Conservation (phyloP, 2,329 filamentous ascomycete species). For the Beauveria brongniartii region DNA sequence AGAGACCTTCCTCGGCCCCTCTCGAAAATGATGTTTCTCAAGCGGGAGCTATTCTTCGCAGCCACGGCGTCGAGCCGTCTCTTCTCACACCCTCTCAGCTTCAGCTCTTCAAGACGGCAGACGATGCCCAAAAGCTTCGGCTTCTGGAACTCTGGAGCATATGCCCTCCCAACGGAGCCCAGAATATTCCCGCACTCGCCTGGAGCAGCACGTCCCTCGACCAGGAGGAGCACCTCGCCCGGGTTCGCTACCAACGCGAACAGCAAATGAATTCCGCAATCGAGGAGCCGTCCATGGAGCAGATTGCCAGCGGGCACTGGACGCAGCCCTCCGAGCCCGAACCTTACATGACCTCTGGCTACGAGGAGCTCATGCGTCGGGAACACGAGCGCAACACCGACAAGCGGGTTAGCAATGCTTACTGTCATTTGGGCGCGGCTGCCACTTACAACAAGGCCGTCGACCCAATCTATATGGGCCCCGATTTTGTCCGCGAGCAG, state of each 20-base stretch:
- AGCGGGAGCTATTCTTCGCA: constrained; percentile 50
- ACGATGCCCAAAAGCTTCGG: constrained; percentile 61
- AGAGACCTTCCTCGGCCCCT: constrained; percentile 43
- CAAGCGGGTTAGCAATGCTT: constrained; percentile 31
- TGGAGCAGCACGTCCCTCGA: constrained; percentile 46
- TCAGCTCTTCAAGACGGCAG: constrained; percentile 69
- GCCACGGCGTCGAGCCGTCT: constrained; percentile 61
- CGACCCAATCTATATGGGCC: constrained; percentile 59
- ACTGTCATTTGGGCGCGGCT: constrained; percentile 35
- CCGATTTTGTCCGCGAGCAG: constrained; percentile 39
- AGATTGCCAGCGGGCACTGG: constrained; percentile 48
- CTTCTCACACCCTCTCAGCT: constrained; percentile 67
- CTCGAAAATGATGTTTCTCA: constrained; percentile 39
- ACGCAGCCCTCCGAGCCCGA: constrained; percentile 46
- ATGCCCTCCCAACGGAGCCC: constrained; percentile 56
- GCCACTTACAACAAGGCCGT: constrained; percentile 47
- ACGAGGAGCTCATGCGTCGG: constrained; percentile 58
- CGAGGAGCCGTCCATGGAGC: constrained; percentile 42
- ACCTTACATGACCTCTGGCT: constrained; percentile 79
- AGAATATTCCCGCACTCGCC: constrained; percentile 44
- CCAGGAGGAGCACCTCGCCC: constrained; percentile 51
- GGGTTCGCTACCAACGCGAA: constrained; percentile 48
- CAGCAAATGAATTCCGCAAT: constrained; percentile 37
- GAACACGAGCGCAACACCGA: constrained; percentile 45
- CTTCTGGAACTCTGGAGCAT: constrained; percentile 82